Percentiles rank a stretch among this genome's conserved stretches.
These are phyloP conservation scores for Rhododendron ferrugineum DNA, from an alignment of 148 eudicot genomes.

Conservation along the genomic window DNA sequence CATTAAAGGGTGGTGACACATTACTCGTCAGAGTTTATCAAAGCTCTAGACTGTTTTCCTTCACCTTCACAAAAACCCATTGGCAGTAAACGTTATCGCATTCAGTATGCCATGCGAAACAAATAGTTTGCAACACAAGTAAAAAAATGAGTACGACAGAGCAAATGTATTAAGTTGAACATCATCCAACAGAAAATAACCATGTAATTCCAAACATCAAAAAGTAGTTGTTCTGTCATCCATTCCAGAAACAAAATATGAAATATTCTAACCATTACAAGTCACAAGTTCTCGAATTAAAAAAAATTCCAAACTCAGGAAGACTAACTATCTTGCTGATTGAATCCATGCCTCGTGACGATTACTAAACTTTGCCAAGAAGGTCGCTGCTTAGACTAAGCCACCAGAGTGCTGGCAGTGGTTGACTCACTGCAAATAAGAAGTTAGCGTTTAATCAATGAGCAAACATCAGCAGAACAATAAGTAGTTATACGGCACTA, in stretches of 20 bases:
- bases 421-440: slow-evolving; percentile 36
- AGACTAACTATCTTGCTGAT: neutral
- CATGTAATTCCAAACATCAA: neutral
- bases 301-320: neutral
- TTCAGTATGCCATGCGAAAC: neutral
- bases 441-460: neutral
- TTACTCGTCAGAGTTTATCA: neutral
- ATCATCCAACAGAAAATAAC: neutral
- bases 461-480: neutral
- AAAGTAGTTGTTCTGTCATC: neutral
- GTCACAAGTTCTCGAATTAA: neutral
- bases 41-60: neutral
- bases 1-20: neutral
- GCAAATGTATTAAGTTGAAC: neutral
- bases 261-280: neutral
- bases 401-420: slow-evolving; percentile 45
- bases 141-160: neutral
- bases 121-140: neutral
- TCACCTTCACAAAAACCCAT: neutral
- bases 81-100: neutral
- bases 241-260: neutral
- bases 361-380: neutral
- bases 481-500: neutral
- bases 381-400: slow-evolving; percentile 14
- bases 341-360: neutral